Evolutionary conservation across 352 stramenopile genomes (phyloP).

Genomic region (Globisporangium cylindrosporum): DNA sequence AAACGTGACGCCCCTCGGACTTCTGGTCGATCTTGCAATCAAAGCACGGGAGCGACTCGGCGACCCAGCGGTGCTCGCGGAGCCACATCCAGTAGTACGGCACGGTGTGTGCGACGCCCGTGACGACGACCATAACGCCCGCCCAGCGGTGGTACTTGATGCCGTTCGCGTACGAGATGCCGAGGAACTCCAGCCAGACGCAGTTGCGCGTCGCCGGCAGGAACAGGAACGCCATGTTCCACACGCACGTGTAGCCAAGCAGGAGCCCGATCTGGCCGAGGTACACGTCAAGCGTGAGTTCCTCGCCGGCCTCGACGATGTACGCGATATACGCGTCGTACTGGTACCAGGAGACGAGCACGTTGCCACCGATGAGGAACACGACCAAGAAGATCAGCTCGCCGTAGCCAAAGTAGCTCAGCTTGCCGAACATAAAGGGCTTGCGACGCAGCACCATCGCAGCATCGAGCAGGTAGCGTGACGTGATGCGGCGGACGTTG

Average conservation of each 20-base stretch:
- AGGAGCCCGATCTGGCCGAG: constrained; percentile 15
- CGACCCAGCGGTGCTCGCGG: constrained; percentile 19
- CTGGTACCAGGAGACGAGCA: constrained; percentile 18
- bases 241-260: constrained; percentile 29
- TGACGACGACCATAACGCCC: constrained; percentile 22
- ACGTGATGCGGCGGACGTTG: constrained; percentile 25
- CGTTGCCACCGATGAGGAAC: constrained; percentile 23
- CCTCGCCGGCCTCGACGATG: neutral
- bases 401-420: constrained; percentile 18
- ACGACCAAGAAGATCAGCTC: constrained; percentile 23
- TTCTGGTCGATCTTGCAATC: constrained; percentile 24
- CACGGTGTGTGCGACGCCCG: constrained; percentile 20
- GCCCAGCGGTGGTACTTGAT: constrained; percentile 45
- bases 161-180: constrained; percentile 33
- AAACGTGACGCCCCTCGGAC: constrained; percentile 17
- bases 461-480: constrained; percentile 7
- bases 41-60: constrained; percentile 36
- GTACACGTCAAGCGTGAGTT: constrained; percentile 10
- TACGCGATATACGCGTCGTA: constrained; percentile 17
- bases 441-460: constrained; percentile 23
- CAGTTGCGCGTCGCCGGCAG: constrained; percentile 32
- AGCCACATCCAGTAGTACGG: constrained; percentile 31
- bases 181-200: constrained; percentile 37
- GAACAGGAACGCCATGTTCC: constrained; percentile 39
- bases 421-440: constrained; percentile 10